Conservation (phyloP, 371 early-diverging fungal species). For the Mucor circinelloides region DNA sequence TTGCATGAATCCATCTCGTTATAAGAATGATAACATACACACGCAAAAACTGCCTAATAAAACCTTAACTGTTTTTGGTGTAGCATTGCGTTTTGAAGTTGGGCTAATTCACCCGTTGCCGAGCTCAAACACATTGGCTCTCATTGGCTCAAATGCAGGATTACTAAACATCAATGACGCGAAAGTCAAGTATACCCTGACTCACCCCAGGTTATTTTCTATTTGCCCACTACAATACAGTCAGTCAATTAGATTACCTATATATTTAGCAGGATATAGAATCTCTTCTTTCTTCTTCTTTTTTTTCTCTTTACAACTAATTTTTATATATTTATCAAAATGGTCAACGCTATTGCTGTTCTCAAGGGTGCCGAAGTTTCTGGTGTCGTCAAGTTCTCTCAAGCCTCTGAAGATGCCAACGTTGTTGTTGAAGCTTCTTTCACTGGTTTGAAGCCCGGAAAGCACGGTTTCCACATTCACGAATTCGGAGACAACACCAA, state of each 20-base stretch:
- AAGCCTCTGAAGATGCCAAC: constrained; percentile 66
- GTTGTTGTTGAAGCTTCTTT: constrained; percentile 67
- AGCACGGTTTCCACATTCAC: constrained; percentile 95
- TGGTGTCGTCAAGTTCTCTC: constrained; percentile 79
- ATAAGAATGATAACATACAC: neutral
- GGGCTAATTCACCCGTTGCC: neutral
- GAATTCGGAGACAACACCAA: constrained; percentile 84
- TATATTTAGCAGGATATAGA: neutral
- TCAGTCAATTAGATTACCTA: neutral
- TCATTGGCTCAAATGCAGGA: constrained; percentile 1
- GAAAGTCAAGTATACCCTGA: constrained; percentile 5
- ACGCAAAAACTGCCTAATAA: neutral
- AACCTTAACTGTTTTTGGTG: neutral
- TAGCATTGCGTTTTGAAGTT: neutral
- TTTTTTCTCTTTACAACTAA: constrained; percentile 13
- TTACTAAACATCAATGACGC: constrained; percentile 28
- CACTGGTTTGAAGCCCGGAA: constrained; percentile 73
- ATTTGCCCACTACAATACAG: neutral
- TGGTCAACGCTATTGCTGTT: constrained; percentile 83
- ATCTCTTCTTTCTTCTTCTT: constrained; percentile 20
- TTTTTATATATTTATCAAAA: constrained; percentile 29
- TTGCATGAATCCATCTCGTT: neutral
- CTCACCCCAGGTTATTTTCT: neutral
- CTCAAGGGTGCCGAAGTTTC: constrained; percentile 62
- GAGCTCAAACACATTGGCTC: neutral